phyloP scores from a whole-genome alignment of 805 yeast species.

The Lachancea waltii region DNA sequence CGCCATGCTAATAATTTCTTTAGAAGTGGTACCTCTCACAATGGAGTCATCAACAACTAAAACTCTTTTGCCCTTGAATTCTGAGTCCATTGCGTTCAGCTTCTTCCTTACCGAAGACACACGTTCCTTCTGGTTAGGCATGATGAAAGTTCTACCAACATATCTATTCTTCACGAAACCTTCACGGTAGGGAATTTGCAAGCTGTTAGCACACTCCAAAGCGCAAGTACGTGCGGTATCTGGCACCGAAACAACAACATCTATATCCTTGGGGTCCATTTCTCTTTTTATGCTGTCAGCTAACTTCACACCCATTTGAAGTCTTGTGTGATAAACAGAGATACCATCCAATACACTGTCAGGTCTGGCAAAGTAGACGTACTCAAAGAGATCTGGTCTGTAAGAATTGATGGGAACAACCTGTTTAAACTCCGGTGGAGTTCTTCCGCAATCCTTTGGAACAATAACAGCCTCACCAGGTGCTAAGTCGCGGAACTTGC shows the following conservation, averaged over 20 bases:
- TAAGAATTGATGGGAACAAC: slow-evolving; percentile 71
- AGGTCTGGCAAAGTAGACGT: slow-evolving; percentile 96
- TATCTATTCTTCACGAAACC: slow-evolving; percentile 96
- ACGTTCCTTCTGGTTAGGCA: slow-evolving; percentile 96
- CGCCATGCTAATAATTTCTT: slow-evolving; percentile 97
- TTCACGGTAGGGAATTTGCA: slow-evolving; percentile 84
- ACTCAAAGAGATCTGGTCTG: slow-evolving; percentile 95
- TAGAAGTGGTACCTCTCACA: slow-evolving; percentile 95
- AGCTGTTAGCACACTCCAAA: slow-evolving; percentile 76
- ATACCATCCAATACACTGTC: slow-evolving; percentile 96
- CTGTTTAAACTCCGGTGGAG: slow-evolving; percentile 72
- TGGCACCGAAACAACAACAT: slow-evolving; percentile 96
- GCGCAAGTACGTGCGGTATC: slow-evolving; percentile 98
- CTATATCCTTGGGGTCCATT: slow-evolving; percentile 51
- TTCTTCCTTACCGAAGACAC: slow-evolving; percentile 90
- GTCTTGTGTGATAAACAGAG: slow-evolving; percentile 85
- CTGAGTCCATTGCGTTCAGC: slow-evolving; percentile 92
- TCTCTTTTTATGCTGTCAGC: slow-evolving; percentile 63
- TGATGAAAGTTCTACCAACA: slow-evolving; percentile 95
- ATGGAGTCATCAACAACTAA: slow-evolving; percentile 93
- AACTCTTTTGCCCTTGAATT: slow-evolving; percentile 78
- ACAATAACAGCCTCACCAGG: slow-evolving; percentile 98
- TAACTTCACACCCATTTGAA: slow-evolving; percentile 87
- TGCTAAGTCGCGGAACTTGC: slow-evolving; percentile 67
- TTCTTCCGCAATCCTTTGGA: slow-evolving; percentile 58